Percentiles rank a stretch among this genome's conserved stretches.
phyloP scores from a whole-genome alignment of 2,329 filamentous ascomycete species.

The Pseudogymnoascus sp. region DNA sequence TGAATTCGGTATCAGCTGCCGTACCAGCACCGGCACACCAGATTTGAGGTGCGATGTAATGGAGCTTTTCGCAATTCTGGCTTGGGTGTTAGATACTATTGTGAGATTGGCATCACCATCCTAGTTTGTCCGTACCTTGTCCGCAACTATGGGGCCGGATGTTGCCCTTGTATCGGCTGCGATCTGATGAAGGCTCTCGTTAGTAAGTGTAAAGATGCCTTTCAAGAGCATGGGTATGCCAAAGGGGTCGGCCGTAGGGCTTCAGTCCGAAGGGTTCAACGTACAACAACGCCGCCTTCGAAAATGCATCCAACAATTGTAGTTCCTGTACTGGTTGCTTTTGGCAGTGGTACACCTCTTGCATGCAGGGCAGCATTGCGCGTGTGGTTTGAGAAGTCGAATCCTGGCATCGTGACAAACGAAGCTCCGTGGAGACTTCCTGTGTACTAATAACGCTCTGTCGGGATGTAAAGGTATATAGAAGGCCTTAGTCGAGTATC shows the following conservation, averaged over 20 bases:
- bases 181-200: constrained; percentile 50
- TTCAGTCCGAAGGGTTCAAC: constrained; percentile 28
- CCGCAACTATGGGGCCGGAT: constrained; percentile 93
- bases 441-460: neutral
- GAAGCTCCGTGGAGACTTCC: constrained; percentile 6
- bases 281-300: constrained; percentile 88
- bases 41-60: constrained; percentile 97
- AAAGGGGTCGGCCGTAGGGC: neutral
- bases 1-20: constrained; percentile 97
- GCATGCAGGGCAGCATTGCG: constrained; percentile 95
- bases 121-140: constrained; percentile 59
- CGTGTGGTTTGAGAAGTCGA: constrained; percentile 99
- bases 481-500: constrained; percentile 8
- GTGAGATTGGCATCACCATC: neutral
- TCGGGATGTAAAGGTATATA: neutral
- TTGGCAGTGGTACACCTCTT: constrained; percentile 86
- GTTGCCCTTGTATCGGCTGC: constrained; percentile 97
- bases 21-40: constrained; percentile 99
- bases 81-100: neutral
- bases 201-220: constrained; percentile 15
- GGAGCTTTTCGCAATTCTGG: constrained; percentile 97
- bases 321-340: constrained; percentile 96
- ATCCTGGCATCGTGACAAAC: constrained; percentile 73
- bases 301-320: constrained; percentile 98
- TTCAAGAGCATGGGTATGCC: neutral